These are phyloP conservation scores for Amanita thiersii DNA, from an alignment of 768 basidiomycete genomes.

Conservation along the genomic window DNA sequence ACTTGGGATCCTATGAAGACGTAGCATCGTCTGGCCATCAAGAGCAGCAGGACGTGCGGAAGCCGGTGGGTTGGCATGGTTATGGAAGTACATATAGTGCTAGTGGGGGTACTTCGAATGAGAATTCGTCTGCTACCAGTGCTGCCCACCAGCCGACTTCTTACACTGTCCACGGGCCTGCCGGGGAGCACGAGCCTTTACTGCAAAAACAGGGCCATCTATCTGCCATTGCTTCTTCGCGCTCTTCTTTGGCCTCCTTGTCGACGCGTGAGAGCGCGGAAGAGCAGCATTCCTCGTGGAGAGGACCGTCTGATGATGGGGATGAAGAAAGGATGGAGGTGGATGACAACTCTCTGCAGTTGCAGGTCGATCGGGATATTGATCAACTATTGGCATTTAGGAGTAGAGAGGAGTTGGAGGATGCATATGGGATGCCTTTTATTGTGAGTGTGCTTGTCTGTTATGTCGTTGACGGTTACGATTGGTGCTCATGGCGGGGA, in stretches of 20 bases:
- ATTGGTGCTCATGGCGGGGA: constrained; percentile 7
- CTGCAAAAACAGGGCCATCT: constrained; percentile 4
- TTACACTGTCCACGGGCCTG: not conserved
- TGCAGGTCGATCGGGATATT: constrained; percentile 56
- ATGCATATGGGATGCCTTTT: constrained; percentile 71
- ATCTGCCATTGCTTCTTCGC: constrained; percentile 1
- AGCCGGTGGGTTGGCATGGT: too few relatives aligned
- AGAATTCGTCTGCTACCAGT: too few relatives aligned
- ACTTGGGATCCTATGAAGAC: too few relatives aligned
- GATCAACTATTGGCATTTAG: constrained; percentile 57
- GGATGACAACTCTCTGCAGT: constrained; percentile 12
- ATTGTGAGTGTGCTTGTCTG: constrained; percentile 44
- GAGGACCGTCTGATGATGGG: too few relatives aligned
- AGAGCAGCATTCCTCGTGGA: not conserved
- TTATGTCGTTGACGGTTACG: not conserved
- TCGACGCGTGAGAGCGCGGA: constrained; percentile 2
- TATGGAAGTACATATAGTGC: too few relatives aligned
- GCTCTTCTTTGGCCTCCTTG: constrained; percentile 6
- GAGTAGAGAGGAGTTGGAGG: constrained; percentile 68
- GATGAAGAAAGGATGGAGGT: not conserved
- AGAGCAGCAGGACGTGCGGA: too few relatives aligned
- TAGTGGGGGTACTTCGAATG: too few relatives aligned
- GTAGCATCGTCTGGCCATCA: too few relatives aligned
- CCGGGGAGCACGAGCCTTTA: constrained; percentile 2
- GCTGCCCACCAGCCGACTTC: not conserved